A percentile compares a stretch with the other conserved stretches of the same genome.
Evolutionary conservation across 768 basidiomycete species (phyloP).

Genomic region (Russula sp.): DNA sequence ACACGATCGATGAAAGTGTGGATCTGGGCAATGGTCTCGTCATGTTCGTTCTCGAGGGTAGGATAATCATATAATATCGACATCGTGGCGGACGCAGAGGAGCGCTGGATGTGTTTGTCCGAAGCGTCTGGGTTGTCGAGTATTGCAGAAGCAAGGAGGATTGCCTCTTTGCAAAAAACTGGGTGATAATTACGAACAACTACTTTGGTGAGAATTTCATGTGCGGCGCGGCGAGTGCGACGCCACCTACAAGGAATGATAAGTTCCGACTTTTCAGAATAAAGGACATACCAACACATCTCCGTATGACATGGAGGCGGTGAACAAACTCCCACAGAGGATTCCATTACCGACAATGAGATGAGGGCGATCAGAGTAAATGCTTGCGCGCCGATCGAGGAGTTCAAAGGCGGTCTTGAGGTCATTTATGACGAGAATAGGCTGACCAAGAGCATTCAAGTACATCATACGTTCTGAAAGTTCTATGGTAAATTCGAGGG

Average conservation of each 20-base stretch:
- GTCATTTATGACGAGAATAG: constrained; percentile 1
- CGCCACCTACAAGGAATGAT: constrained; percentile 12
- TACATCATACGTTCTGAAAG: constrained; percentile 7
- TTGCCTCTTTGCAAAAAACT: constrained; percentile 8
- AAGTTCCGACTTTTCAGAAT: neutral
- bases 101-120: constrained; percentile 16
- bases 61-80: constrained; percentile 21
- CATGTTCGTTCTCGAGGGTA: constrained; percentile 7
- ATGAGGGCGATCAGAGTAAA: constrained; percentile 12
- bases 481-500: neutral
- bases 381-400: constrained; percentile 6
- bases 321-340: constrained; percentile 1
- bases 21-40: constrained; percentile 10
- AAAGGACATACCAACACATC: neutral
- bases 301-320: neutral
- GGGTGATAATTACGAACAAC: constrained; percentile 18
- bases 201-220: constrained; percentile 20
- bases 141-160: constrained; percentile 10
- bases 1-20: constrained; percentile 9
- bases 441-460: constrained; percentile 8
- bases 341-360: constrained; percentile 1
- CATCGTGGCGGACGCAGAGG: constrained; percentile 17
- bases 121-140: neutral
- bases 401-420: constrained; percentile 10
- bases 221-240: constrained; percentile 14